Evolutionary conservation across 768 basidiomycete genomes (phyloP), one percentile per base, ranked within the genome.

Genomic region (Mycena alexandri): DNA sequence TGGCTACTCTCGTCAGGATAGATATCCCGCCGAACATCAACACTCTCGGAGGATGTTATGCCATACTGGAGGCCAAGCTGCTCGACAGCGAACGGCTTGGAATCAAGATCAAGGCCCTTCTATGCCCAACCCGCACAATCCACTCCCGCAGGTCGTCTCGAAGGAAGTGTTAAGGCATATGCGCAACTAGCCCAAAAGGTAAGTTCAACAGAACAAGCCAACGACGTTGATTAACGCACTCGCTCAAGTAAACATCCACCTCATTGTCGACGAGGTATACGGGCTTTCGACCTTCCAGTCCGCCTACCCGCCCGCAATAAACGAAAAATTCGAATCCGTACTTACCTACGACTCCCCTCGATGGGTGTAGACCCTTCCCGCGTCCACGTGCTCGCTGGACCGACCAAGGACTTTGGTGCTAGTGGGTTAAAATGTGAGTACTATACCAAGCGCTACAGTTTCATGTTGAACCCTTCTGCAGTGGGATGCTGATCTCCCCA

Each of bases 111-210:
- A 74, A 70, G 33, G 77, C 70, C 1, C 58, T 79, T 22, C 58
- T 79, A 24, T 79, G 1, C 74, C 73, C 29, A 79, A 79, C 57
- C 78, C 78, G 5, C 78, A 79, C 65, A 79, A 79, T 41, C 78
- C 78, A 3, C 68, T 75, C 13, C 75, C 74, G 1, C 66, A 70
- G n/a, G 57, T 66, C 22, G 76, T 75, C 29, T 62, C 70, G 1
- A n/a, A 41, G 25, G 73, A 75, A 2, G 69, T 74, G 63, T 79
- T 47, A 48, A 62, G 29, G 77, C 64, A 10, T 79, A 71, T 24
- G 70, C 70, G 17, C 61, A 43, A 3, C 24, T 71, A 5, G 72
- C 72, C 1, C 44, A 73, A 34, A 69, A 73, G 72, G 72, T 61
- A n/a, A 1, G 3, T 14, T 21, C 29, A 8, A 33, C 56, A 0